A percentile compares a stretch with the other conserved stretches of the same genome.
Evolutionary conservation across 495 filamentous ascomycete species (phyloP).

Genomic region (Penicillium alfredii): DNA sequence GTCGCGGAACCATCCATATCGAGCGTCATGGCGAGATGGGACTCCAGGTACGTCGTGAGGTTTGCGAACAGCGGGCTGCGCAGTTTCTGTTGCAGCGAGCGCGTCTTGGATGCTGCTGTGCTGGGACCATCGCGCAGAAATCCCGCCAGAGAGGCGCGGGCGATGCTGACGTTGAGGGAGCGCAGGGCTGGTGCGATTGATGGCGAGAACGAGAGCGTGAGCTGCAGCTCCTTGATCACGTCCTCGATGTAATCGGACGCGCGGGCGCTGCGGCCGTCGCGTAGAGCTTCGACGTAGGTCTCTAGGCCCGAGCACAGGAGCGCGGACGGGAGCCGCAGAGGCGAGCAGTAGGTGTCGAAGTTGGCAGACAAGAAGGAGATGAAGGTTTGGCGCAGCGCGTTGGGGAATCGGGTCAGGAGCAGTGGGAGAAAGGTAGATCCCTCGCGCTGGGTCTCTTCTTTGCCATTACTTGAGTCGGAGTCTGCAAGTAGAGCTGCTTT

Average conservation of each 20-base stretch:
- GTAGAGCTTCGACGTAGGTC: slow-evolving; percentile 23
- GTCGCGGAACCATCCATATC: slow-evolving; percentile 23
- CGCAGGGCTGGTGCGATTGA: slow-evolving; percentile 39
- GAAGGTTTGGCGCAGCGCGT: slow-evolving; percentile 44
- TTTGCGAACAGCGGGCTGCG: slow-evolving; percentile 35
- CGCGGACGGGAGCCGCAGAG: slow-evolving; percentile 33
- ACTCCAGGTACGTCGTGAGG: slow-evolving; percentile 39
- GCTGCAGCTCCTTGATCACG: slow-evolving; percentile 34
- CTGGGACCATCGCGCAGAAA: slow-evolving; percentile 21
- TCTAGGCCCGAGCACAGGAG: slow-evolving; percentile 35
- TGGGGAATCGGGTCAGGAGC: slow-evolving; percentile 49
- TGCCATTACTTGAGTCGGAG: not conserved
- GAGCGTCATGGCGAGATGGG: slow-evolving; percentile 46
- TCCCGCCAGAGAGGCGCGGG: slow-evolving; percentile 25
- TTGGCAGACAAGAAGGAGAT: slow-evolving; percentile 41
- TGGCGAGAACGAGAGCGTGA: slow-evolving; percentile 35
- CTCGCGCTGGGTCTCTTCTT: slow-evolving; percentile 2
- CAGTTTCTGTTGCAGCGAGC: slow-evolving; percentile 11
- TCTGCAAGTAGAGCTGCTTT: slow-evolving; percentile 39
- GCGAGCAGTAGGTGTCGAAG: slow-evolving; percentile 47
- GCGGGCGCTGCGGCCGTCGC: not conserved
- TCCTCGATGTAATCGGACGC: slow-evolving; percentile 20
- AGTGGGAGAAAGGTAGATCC: slow-evolving; percentile 46
- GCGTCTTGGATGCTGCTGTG: slow-evolving; percentile 1
- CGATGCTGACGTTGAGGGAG: slow-evolving; percentile 42